Evolutionary conservation across 129 eudicot species (phyloP).

Genomic region (Chrysanthemum lavandulifolium): DNA sequence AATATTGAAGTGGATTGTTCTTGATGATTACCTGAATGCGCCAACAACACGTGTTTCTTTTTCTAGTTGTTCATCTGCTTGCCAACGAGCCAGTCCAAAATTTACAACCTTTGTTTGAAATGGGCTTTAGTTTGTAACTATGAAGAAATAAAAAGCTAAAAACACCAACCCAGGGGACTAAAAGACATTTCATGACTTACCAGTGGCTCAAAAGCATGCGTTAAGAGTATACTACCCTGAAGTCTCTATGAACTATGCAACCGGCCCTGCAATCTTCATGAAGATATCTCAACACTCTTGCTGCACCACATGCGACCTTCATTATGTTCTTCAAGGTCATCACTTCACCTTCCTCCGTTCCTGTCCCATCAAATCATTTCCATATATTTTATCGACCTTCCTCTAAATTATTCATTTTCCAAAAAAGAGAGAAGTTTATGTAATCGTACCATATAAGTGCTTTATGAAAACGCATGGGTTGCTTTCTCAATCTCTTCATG

Average conservation of each 20-base stretch:
- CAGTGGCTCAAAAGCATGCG: conserved; percentile 52
- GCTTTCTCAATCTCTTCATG: conserved; percentile 44
- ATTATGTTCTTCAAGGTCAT: conserved; percentile 44
- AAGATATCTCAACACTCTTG: conserved; percentile 54
- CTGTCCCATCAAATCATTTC: conserved; percentile 16
- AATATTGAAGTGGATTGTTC: conserved; percentile 21
- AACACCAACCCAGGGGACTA: not conserved
- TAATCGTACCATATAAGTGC: conserved; percentile 39
- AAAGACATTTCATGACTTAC: conserved; percentile 20
- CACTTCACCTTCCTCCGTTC: conserved; percentile 28
- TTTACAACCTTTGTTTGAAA: conserved; percentile 37
- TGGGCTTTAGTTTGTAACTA: not conserved
- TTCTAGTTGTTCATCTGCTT: conserved; percentile 44
- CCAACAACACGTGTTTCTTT: conserved; percentile 52
- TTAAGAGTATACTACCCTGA: conserved; percentile 43
- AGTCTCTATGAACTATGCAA: conserved; percentile 48
- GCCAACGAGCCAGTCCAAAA: conserved; percentile 51
- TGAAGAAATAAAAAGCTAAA: not conserved
- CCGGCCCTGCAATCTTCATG: conserved; percentile 61
- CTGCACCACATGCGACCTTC: conserved; percentile 50
- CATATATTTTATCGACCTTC: not conserved
- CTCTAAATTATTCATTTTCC: too few species aligned
- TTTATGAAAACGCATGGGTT: conserved; percentile 38
- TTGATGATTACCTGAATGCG: conserved; percentile 43
- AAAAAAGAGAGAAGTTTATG: not conserved